These are phyloP conservation scores for Colletotrichum salicis DNA, from an alignment of 2,329 filamentous ascomycete genomes.

Conservation along the genomic window DNA sequence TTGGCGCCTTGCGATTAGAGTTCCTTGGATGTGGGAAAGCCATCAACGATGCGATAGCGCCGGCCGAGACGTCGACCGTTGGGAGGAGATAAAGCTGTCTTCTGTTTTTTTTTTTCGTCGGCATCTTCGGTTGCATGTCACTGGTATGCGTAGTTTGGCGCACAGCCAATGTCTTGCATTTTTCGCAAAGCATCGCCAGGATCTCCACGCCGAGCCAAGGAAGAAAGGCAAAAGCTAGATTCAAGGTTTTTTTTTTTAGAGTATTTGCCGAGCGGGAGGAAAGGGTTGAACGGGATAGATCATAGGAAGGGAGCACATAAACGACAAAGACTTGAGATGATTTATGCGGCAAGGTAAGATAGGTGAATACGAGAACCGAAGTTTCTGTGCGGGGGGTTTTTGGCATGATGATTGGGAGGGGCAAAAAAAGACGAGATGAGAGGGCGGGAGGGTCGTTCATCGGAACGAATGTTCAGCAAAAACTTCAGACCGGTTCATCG, in stretches of 20 bases:
- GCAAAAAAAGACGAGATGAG: neutral
- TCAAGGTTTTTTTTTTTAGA: neutral
- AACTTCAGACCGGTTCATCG: conserved; percentile 9
- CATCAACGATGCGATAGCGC: neutral
- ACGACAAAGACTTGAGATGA: conserved; percentile 14
- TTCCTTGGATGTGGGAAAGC: neutral
- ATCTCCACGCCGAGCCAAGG: neutral
- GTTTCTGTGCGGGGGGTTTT: neutral
- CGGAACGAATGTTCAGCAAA: conserved; percentile 9
- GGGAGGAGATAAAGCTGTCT: no score
- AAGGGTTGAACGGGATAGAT: neutral
- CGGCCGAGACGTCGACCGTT: neutral
- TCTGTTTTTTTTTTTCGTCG: neutral
- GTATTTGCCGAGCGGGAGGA: neutral
- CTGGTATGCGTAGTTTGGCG: neutral
- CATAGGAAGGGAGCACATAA: neutral
- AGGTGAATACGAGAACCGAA: conserved; percentile 6
- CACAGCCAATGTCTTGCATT: neutral
- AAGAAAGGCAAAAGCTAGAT: neutral
- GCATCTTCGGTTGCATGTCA: neutral
- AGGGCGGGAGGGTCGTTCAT: conserved; percentile 14
- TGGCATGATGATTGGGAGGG: neutral
- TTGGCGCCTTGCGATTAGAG: neutral
- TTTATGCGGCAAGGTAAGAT: neutral
- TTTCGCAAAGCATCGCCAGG: neutral